Evolutionary conservation across 768 basidiomycete genomes (phyloP).

Genomic region (Termitomyces sp.): DNA sequence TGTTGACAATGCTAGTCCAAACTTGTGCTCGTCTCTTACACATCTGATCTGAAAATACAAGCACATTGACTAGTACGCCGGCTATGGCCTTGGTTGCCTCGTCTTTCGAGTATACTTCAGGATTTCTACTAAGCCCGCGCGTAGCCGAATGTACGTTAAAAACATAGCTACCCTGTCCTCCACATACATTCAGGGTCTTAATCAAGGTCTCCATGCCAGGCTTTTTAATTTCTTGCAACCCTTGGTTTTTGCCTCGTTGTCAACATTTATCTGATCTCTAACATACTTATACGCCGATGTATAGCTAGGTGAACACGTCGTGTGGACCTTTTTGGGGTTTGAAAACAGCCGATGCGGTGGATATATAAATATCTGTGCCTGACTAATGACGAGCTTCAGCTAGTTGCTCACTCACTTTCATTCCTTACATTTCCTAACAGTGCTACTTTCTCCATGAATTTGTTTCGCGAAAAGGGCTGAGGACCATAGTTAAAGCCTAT

Average conservation of each 20-base stretch:
- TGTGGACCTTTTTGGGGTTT: background rate
- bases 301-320: background rate
- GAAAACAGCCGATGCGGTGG: background rate
- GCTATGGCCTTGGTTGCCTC: background rate
- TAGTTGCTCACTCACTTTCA: slow-evolving; percentile 1
- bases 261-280: background rate
- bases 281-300: background rate
- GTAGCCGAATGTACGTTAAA: background rate
- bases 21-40: background rate
- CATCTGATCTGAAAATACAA: background rate
- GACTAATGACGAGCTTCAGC: background rate
- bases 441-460: background rate
- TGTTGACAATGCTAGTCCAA: background rate
- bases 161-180: background rate
- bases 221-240: background rate
- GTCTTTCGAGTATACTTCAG: no score
- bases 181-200: background rate
- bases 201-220: background rate
- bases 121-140: background rate
- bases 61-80: background rate
- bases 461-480: slow-evolving; percentile 4
- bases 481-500: slow-evolving; percentile 1
- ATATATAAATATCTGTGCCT: background rate
- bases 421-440: background rate
- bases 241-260: background rate